phyloP scores from a whole-genome alignment of 176 grass and related monocot genomes.

The Aegilops bicornis region DNA sequence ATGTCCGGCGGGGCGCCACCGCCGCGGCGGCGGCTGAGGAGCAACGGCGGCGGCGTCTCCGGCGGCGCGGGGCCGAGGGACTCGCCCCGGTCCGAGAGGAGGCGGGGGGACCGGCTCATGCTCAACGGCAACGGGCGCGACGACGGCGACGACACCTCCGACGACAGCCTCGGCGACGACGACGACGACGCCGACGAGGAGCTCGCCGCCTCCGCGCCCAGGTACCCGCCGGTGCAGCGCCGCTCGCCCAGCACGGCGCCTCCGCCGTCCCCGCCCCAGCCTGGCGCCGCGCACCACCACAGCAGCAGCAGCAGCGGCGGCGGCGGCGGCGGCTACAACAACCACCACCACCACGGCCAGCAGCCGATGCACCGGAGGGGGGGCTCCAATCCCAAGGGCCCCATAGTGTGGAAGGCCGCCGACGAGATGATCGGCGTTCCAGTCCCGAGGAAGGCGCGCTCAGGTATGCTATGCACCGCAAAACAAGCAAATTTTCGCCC shows the following conservation, averaged over 20 bases:
- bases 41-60: conserved; percentile 34
- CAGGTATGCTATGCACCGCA: conserved; percentile 49
- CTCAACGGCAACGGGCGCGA: conserved; percentile 59
- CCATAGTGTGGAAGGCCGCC: conserved; percentile 56
- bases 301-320: conserved; percentile 55
- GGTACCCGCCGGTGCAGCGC: conserved; percentile 42
- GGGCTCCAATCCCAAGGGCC: conserved; percentile 46
- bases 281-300: conserved; percentile 29
- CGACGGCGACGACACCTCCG: conserved; percentile 82
- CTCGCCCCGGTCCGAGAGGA: conserved; percentile 48
- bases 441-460: conserved; percentile 90
- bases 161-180: conserved; percentile 77
- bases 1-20: conserved; percentile 38
- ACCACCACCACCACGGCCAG: conserved; percentile 49
- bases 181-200: conserved; percentile 85
- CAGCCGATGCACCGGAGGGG: conserved; percentile 67
- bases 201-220: conserved; percentile 34
- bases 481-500: not conserved
- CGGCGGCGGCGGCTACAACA: conserved; percentile 50
- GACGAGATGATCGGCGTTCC: conserved; percentile 98
- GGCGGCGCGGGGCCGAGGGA: conserved; percentile 34
- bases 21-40: conserved; percentile 52
- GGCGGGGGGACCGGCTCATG: conserved; percentile 55
- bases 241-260: conserved; percentile 60
- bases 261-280: conserved; percentile 59